phyloP scores from a whole-genome alignment of 148 eudicot genomes.

The Spergularia bocconei region DNA sequence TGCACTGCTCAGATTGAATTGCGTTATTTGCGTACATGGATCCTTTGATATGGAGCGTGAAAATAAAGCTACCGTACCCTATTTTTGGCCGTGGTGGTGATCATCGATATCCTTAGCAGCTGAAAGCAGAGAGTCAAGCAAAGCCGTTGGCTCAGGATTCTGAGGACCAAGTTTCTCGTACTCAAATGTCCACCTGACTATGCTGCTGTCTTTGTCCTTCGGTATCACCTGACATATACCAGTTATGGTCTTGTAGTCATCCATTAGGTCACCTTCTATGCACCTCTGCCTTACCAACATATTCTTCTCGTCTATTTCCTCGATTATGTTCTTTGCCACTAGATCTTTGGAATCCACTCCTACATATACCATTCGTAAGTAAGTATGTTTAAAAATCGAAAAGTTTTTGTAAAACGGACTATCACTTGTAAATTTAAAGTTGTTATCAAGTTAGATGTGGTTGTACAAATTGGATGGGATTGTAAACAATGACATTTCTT shows the following conservation, averaged over 20 bases:
- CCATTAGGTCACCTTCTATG: constrained; percentile 14
- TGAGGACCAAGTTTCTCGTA: constrained; percentile 23
- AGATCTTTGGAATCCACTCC: constrained; percentile 8
- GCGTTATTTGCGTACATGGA: too few relatives aligned
- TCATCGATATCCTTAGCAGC: constrained; percentile 7
- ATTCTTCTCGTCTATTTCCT: constrained; percentile 21
- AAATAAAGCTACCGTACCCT: too few relatives aligned
- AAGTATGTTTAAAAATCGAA: too few relatives aligned
- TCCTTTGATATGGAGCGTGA: too few relatives aligned
- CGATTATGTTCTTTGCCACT: constrained; percentile 18
- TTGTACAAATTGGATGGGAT: too few relatives aligned
- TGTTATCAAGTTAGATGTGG: too few relatives aligned
- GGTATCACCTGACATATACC: constrained; percentile 27
- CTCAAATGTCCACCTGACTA: constrained; percentile 11
- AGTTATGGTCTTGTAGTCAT: constrained; percentile 18
- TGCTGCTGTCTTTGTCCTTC: background rate
- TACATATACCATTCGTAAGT: too few relatives aligned
- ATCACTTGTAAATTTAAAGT: too few relatives aligned
- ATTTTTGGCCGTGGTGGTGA: constrained; percentile 22
- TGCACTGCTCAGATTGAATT: too few relatives aligned
- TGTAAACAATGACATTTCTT: too few relatives aligned
- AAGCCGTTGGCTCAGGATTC: constrained; percentile 18
- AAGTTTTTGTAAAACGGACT: too few relatives aligned
- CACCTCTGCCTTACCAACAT: constrained; percentile 5
- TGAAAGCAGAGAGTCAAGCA: constrained; percentile 6